Base-by-base conservation (phyloP, 164 flowering plant genomes). In the Liriodendron chinense region DNA sequence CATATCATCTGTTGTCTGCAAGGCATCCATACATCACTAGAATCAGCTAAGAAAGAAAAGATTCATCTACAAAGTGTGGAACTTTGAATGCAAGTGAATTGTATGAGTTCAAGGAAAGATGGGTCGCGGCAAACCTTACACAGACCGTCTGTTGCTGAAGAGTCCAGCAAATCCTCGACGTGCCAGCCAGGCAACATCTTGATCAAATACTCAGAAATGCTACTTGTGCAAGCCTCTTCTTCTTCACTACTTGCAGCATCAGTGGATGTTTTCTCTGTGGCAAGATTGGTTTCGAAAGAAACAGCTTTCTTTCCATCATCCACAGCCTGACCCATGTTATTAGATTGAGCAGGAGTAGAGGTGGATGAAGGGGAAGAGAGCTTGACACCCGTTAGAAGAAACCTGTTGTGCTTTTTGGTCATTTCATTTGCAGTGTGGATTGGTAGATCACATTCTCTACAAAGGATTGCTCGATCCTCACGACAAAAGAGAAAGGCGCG, bases 121-220 rank as follows among this genome's bases (percentile, higher is more conserved):
- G 21, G 12, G 56, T 12, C 20, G 18, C 56, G 48, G 75, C 91
- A 80, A 83, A 91, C 98, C 98, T 90, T 84, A 75, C 77, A 85
- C 85, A 87, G 85, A 80, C 85, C 89, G 74, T 73, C 71, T 2
- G 84, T 65, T 57, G 86, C 74, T 34, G 87, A 68, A 6, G 86
- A 79, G 78, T 89, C 89, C 66, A 94, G 89, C 65, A 94, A 77
- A 26, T 94, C 98, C 56, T 94, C 98, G 0, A 94, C 93, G 57
- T 86, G 93, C 98, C 98, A 94, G 0, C 98, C 98, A 0, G 98
- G 98, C 9, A 94, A 73, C 79, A 78, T 90, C 78, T 94, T 91
- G 6, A 88, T 91, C 83, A 92, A 77, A 75, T 94, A 94, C 82
- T 94, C 97, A 0, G 98, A 90, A 77, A 94, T 93, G 80, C 89